These are phyloP conservation scores for Serpula lacrymans DNA, from an alignment of 768 basidiomycete species.

Conservation along the genomic window DNA sequence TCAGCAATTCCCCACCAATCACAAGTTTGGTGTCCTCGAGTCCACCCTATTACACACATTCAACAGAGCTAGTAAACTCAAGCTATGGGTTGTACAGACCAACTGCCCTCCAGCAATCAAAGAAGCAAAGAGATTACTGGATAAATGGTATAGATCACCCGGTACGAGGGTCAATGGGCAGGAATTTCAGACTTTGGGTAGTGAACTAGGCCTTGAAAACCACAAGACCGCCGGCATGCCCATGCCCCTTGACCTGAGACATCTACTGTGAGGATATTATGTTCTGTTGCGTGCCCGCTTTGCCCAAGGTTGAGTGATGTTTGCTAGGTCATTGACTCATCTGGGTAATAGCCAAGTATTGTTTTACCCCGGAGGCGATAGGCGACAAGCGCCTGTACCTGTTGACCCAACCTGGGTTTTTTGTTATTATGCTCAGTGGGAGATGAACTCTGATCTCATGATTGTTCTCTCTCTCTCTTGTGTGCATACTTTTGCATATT, in stretches of 20 bases:
- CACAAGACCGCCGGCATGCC: too few species aligned
- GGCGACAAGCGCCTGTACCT: constrained; percentile 4
- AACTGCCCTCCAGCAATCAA: constrained; percentile 13
- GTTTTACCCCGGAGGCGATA: constrained; percentile 8
- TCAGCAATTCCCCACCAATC: constrained; percentile 31
- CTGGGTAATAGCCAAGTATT: constrained; percentile 10
- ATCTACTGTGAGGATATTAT: too few species aligned
- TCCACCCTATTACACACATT: constrained; percentile 11
- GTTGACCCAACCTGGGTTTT: constrained; percentile 8
- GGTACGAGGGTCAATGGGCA: too few species aligned
- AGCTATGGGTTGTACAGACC: constrained; percentile 13
- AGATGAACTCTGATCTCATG: too few species aligned
- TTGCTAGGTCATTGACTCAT: constrained; percentile 8
- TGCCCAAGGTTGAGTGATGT: constrained; percentile 3
- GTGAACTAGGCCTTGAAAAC: too few species aligned
- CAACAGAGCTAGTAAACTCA: constrained; percentile 12
- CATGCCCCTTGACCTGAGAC: too few species aligned
- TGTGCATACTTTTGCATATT: too few species aligned
- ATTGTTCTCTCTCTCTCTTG: too few species aligned
- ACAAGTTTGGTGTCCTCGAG: constrained; percentile 25
- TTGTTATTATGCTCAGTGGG: constrained; percentile 7
- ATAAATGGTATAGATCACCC: constrained; percentile 14
- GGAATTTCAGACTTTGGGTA: too few species aligned
- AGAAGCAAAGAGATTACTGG: constrained; percentile 16
- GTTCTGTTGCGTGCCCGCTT: too few species aligned